A percentile compares a stretch with the other conserved stretches of the same genome.
These are phyloP conservation scores for Trichoderma semiorbis DNA, from an alignment of 2,329 filamentous ascomycete species.

Conservation along the genomic window DNA sequence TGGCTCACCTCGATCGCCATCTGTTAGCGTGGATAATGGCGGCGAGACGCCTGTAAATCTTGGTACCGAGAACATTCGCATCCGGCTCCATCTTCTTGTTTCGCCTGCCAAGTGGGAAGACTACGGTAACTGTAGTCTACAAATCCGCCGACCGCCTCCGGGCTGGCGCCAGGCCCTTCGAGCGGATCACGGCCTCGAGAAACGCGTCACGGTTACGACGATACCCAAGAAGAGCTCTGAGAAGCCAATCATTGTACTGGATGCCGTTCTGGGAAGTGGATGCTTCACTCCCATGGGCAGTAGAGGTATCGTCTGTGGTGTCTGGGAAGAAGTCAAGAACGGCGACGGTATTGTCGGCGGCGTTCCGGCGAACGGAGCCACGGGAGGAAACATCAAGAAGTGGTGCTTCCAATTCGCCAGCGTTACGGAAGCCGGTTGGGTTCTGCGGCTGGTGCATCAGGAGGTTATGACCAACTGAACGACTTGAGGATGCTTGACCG, in stretches of 20 bases:
- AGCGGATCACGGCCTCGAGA: conserved; percentile 68
- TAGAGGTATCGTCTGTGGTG: conserved; percentile 82
- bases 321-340: conserved; percentile 75
- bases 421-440: conserved; percentile 52
- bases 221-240: conserved; percentile 61
- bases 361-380: conserved; percentile 49
- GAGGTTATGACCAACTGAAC: conserved; percentile 45
- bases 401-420: conserved; percentile 62
- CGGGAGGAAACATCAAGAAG: conserved; percentile 56
- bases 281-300: conserved; percentile 82
- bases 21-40: conserved; percentile 52
- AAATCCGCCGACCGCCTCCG: conserved; percentile 71
- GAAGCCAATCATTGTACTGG: conserved; percentile 63
- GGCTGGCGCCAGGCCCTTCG: conserved; percentile 57
- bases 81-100: conserved; percentile 80
- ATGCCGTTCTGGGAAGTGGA: conserved; percentile 78
- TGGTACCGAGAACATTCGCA: conserved; percentile 67
- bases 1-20: conserved; percentile 52
- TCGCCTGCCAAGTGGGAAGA: conserved; percentile 82
- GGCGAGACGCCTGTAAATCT: conserved; percentile 59
- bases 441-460: conserved; percentile 54
- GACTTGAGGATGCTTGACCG: background rate
- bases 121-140: conserved; percentile 78
- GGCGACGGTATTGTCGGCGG: conserved; percentile 54
- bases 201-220: conserved; percentile 75